These are phyloP conservation scores for Adansonia grandidieri DNA, from an alignment of 441 rosid species.

Conservation along the genomic window DNA sequence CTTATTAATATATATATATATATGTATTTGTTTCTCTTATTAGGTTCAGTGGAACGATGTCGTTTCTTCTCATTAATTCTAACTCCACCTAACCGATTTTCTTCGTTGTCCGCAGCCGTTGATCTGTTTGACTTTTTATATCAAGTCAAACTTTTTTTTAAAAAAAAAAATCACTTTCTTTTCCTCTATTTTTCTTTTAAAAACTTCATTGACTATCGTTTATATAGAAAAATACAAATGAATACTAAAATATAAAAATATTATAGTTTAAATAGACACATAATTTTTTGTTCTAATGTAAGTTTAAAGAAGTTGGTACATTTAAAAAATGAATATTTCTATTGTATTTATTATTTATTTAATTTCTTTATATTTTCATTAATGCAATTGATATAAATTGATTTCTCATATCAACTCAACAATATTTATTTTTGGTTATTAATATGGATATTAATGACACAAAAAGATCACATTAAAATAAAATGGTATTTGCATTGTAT, in stretches of 20 bases:
- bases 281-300: not conserved
- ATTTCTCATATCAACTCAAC: too few relatives aligned
- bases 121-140: not conserved
- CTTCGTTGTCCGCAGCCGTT: not conserved
- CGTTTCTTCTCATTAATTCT: not conserved
- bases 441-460: not conserved
- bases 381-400: too few relatives aligned
- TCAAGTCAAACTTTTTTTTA: constrained; percentile 3
- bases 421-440: too few relatives aligned
- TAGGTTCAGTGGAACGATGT: not conserved
- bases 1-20: not conserved
- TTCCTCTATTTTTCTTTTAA: not conserved
- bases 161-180: not conserved
- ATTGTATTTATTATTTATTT: too few relatives aligned
- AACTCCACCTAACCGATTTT: constrained; percentile 16
- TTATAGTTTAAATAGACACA: not conserved
- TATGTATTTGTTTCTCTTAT: not conserved
- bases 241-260: not conserved
- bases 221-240: not conserved
- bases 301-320: too few relatives aligned
- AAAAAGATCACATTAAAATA: not conserved
- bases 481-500: not conserved
- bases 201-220: not conserved
- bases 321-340: too few relatives aligned
- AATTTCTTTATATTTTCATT: too few relatives aligned